Evolutionary conservation across 2,329 filamentous ascomycete genomes (phyloP).

Genomic region (Clonostachys rhizophaga): DNA sequence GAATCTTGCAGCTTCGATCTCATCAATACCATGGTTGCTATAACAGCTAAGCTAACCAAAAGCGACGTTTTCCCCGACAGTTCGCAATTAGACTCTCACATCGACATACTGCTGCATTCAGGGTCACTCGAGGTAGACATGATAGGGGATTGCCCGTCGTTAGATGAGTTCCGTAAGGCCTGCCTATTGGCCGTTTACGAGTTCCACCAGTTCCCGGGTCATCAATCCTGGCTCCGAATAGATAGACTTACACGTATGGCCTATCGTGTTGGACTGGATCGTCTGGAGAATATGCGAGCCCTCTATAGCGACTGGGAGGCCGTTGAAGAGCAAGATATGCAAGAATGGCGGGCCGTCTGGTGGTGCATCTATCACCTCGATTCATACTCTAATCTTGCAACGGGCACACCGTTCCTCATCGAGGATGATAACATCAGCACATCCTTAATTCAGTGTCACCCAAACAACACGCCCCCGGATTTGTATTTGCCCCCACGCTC

Average conservation of each 20-base stretch:
- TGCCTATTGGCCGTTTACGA: constrained; percentile 2
- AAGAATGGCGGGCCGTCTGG: constrained; percentile 10
- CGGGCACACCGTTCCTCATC: constrained; percentile 7
- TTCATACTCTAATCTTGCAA: constrained; percentile 6
- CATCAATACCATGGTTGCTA: background rate
- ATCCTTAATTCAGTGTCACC: background rate
- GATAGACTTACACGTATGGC: constrained; percentile 6
- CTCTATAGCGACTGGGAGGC: background rate
- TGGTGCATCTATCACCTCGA: constrained; percentile 10
- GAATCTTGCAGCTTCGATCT: background rate
- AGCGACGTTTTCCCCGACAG: background rate
- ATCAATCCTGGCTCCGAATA: constrained; percentile 8
- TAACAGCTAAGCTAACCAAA: background rate
- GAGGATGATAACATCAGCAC: constrained; percentile 4
- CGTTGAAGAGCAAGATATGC: background rate
- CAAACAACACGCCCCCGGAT: background rate
- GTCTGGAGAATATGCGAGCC: constrained; percentile 2
- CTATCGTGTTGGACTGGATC: constrained; percentile 6
- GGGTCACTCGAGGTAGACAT: background rate
- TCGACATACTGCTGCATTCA: background rate
- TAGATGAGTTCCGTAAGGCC: background rate
- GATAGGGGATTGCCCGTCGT: background rate
- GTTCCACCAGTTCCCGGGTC: constrained; percentile 4
- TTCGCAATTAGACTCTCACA: background rate
- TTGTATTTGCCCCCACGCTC: background rate